Percentiles rank a stretch among this genome's conserved stretches.
phyloP scores from a whole-genome alignment of 805 yeast genomes.

The Groenewaldozyma salmanticensis region DNA sequence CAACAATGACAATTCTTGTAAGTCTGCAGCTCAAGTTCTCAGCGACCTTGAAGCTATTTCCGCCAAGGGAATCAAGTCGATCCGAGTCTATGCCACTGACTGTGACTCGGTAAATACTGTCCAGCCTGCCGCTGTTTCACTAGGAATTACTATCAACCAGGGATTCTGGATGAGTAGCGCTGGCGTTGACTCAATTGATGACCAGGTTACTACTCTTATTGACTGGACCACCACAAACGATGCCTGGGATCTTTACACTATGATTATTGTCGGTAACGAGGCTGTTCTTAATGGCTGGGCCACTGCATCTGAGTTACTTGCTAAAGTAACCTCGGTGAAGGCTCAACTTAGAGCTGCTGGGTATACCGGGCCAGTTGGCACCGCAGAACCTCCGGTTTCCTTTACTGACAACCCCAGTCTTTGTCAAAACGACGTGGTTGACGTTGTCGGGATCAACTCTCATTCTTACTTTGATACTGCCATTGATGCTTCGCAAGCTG shows the following conservation, averaged over 20 bases:
- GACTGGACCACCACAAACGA: slow-evolving; percentile 35
- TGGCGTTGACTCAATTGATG: slow-evolving; percentile 66
- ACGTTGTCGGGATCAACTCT: slow-evolving; percentile 77
- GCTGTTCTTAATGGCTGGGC: slow-evolving; percentile 59
- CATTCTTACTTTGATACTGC: slow-evolving; percentile 69
- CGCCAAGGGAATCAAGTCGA: slow-evolving; percentile 49
- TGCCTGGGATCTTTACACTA: slow-evolving; percentile 69
- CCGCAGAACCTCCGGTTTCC: slow-evolving; percentile 83
- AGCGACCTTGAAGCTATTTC: slow-evolving; percentile 51
- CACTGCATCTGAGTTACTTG: slow-evolving; percentile 50
- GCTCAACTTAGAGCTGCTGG: slow-evolving; percentile 54
- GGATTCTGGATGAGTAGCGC: slow-evolving; percentile 68
- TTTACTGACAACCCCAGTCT: slow-evolving; percentile 54
- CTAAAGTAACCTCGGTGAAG: slow-evolving; percentile 59
- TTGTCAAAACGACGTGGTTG: slow-evolving; percentile 61
- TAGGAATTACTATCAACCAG: slow-evolving; percentile 71
- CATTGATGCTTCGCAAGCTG: slow-evolving; percentile 57
- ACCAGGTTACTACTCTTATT: slow-evolving; percentile 44
- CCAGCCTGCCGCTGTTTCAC: slow-evolving; percentile 43
- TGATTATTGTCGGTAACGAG: slow-evolving; percentile 80
- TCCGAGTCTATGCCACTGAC: slow-evolving; percentile 83
- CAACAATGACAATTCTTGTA: slow-evolving; percentile 57
- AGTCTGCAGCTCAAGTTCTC: slow-evolving; percentile 41
- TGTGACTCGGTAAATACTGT: slow-evolving; percentile 62
- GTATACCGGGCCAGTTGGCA: slow-evolving; percentile 64